phyloP scores from a whole-genome alignment of 768 basidiomycete genomes.

The Heimioporus sp. region DNA sequence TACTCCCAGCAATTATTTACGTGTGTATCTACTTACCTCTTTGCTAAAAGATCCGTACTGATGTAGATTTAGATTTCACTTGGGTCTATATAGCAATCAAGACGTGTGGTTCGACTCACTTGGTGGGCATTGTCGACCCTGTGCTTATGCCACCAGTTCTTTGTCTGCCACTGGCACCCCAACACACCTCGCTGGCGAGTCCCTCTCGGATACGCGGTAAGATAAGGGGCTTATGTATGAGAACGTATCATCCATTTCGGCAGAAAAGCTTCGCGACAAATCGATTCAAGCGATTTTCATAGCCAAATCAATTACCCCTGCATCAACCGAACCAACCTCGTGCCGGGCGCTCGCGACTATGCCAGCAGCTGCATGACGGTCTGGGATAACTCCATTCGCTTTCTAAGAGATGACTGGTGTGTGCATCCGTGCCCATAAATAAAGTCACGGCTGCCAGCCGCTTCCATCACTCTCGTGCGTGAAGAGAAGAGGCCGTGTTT shows the following conservation, averaged over 20 bases:
- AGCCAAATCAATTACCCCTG: background rate
- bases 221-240: too few species aligned
- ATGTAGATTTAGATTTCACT: too few species aligned
- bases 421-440: background rate
- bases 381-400: background rate
- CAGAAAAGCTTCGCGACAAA: background rate
- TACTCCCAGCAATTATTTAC: too few species aligned
- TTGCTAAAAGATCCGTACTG: too few species aligned
- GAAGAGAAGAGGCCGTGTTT: background rate
- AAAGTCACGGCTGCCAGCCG: background rate
- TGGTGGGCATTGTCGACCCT: too few species aligned
- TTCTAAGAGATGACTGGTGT: background rate
- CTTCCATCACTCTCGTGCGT: background rate
- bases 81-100: too few species aligned
- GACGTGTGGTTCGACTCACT: too few species aligned
- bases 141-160: too few species aligned
- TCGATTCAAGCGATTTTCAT: background rate
- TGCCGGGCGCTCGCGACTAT: background rate
- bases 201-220: too few species aligned
- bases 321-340: background rate
- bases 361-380: background rate
- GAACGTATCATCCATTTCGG: background rate
- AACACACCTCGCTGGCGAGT: too few species aligned
- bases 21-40: too few species aligned
- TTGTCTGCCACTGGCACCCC: too few species aligned